phyloP scores from a whole-genome alignment of 306 rosid genomes.

The Sicyos baderoa region DNA sequence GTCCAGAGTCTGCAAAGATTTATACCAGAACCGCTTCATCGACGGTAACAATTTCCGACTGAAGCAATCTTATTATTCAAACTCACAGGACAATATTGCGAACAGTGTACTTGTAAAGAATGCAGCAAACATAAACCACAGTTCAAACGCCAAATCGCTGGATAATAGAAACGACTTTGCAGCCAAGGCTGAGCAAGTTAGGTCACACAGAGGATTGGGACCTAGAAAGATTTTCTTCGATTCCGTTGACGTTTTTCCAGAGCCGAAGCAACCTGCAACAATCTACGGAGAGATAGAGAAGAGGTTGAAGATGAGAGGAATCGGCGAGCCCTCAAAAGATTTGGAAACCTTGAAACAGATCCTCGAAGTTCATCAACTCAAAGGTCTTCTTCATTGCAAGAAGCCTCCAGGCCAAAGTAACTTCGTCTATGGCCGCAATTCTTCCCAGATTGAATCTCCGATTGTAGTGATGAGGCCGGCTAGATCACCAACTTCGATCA shows the following conservation, averaged over 20 bases:
- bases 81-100: conserved; percentile 15
- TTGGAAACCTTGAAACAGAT: conserved; percentile 65
- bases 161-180: conserved; percentile 37
- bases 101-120: conserved; percentile 29
- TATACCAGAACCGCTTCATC: conserved; percentile 43
- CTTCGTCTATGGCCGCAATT: conserved; percentile 29
- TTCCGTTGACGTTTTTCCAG: conserved; percentile 71
- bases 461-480: conserved; percentile 57
- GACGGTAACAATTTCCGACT: conserved; percentile 40
- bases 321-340: conserved; percentile 62
- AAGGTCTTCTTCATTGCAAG: conserved; percentile 70
- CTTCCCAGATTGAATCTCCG: conserved; percentile 41
- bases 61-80: conserved; percentile 30
- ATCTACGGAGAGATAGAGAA: conserved; percentile 57
- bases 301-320: conserved; percentile 68
- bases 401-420: conserved; percentile 35
- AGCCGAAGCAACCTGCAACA: conserved; percentile 51
- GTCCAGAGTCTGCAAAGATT: conserved; percentile 69
- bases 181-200: conserved; percentile 26
- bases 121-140: conserved; percentile 21
- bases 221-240: conserved; percentile 79
- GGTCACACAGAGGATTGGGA: conserved; percentile 37
- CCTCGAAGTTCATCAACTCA: conserved; percentile 79
- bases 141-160: conserved; percentile 25
- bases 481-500: conserved; percentile 29